phyloP scores from a whole-genome alignment of 768 basidiomycete genomes.

The Aureoboletus auriporus region DNA sequence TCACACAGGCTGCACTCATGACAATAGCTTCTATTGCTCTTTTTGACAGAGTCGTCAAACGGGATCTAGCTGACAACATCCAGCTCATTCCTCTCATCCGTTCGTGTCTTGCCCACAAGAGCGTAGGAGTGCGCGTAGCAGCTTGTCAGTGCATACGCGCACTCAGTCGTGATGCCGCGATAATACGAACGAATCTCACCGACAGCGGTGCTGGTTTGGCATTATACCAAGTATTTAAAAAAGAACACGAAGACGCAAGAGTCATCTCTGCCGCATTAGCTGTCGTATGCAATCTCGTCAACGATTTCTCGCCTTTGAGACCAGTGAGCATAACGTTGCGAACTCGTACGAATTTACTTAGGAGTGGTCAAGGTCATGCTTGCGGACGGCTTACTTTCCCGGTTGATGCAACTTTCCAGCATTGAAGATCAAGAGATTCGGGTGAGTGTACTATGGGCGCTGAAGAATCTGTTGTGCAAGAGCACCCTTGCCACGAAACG shows the following conservation, averaged over 20 bases:
- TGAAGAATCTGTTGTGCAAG: slow-evolving; percentile 79
- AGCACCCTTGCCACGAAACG: slow-evolving; percentile 57
- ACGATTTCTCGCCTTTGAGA: slow-evolving; percentile 79
- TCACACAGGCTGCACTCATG: slow-evolving; percentile 62
- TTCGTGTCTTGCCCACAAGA: slow-evolving; percentile 51
- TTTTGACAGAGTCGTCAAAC: slow-evolving; percentile 68
- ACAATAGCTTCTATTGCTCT: slow-evolving; percentile 70
- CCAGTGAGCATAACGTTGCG: slow-evolving; percentile 43
- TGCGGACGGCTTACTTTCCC: slow-evolving; percentile 60
- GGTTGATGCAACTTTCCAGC: slow-evolving; percentile 57
- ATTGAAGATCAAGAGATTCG: slow-evolving; percentile 53
- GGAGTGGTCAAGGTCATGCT: slow-evolving; percentile 49
- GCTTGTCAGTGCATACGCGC: slow-evolving; percentile 85
- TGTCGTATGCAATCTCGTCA: slow-evolving; percentile 81
- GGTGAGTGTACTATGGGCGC: slow-evolving; percentile 77
- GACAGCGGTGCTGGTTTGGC: slow-evolving; percentile 76
- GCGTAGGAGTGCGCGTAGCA: slow-evolving; percentile 77
- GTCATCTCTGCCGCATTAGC: slow-evolving; percentile 69
- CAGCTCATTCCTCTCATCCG: slow-evolving; percentile 53
- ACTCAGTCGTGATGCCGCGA: slow-evolving; percentile 72
- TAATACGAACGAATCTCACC: slow-evolving; percentile 79
- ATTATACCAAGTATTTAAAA: slow-evolving; percentile 58
- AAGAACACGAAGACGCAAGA: slow-evolving; percentile 59
- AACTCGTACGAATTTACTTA: background rate
- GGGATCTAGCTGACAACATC: slow-evolving; percentile 58